Conservation (phyloP, 768 basidiomycete genomes). For the Amanita pseudoporphyria region DNA sequence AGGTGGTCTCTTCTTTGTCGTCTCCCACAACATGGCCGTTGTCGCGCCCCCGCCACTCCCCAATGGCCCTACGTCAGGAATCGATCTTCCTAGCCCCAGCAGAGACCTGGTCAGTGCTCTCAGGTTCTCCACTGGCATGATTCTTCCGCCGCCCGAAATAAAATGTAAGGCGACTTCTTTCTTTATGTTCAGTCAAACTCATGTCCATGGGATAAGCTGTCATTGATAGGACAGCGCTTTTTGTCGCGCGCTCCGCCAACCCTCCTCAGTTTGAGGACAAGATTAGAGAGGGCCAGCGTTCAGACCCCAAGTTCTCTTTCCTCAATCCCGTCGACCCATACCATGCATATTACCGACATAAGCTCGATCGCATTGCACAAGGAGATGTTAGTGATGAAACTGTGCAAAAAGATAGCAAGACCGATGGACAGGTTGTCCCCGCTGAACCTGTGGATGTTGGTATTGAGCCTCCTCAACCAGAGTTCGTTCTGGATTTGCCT, state of each 20-base stretch:
- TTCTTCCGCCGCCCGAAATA: slow-evolving; percentile 93
- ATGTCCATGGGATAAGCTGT: slow-evolving; percentile 50
- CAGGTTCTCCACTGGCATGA: slow-evolving; percentile 76
- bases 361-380: slow-evolving; percentile 71
- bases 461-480: slow-evolving; percentile 66
- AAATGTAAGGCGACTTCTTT: slow-evolving; percentile 55
- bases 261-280: slow-evolving; percentile 93
- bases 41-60: slow-evolving; percentile 16
- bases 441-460: slow-evolving; percentile 53
- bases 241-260: slow-evolving; percentile 89
- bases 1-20: slow-evolving; percentile 19
- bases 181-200: slow-evolving; percentile 6
- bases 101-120: slow-evolving; percentile 16
- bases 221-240: slow-evolving; percentile 89
- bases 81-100: not conserved
- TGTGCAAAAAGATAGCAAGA: slow-evolving; percentile 34
- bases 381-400: slow-evolving; percentile 66
- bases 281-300: slow-evolving; percentile 92
- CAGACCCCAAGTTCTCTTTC: slow-evolving; percentile 98
- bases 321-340: slow-evolving; percentile 95
- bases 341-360: slow-evolving; percentile 95
- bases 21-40: slow-evolving; percentile 35
- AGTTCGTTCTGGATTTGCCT: slow-evolving; percentile 82
- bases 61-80: not conserved
- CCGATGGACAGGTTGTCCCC: slow-evolving; percentile 20